Base-by-base conservation (phyloP, 306 rosid genomes). In the Clitoria ternatea region DNA sequence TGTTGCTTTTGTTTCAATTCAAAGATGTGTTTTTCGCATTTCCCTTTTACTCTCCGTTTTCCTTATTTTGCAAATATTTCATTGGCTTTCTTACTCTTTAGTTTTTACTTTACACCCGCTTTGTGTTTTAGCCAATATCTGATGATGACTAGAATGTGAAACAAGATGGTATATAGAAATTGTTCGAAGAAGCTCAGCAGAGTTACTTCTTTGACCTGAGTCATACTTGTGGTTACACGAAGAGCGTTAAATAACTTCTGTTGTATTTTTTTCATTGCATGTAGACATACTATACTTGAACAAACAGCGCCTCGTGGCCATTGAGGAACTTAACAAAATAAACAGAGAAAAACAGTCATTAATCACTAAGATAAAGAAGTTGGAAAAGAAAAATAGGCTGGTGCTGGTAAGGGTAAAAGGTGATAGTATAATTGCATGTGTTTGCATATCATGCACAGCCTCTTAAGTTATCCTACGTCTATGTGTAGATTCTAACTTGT, bases 111-210 rank as follows among this genome's bases (percentile, higher is more conserved):
- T n/a, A n/a, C n/a, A n/a, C 6, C 71, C n/a, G 15, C 45, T 22
- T 62, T 54, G 53, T 14, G 24, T 70, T 65, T 47, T 74, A 89
- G 91, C 24, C 68, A 14, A 45, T 84, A 22, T 55, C 84, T 15
- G 40, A 72, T 23, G 88, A 73, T 40, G 84, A 57, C 53, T 54
- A 64, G 42, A 77, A 66, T 64, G 79, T 43, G 60, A 83, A 81
- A 33, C 74, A 56, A 14, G 67, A 27, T 43, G 81, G 86, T 14
- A 76, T 90, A 80, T 86, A 92, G 96, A 18, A 70, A 56, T 84
- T 83, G 66, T 92, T 92, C 83, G 82, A 70, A 66, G 96, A 88
- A 85, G 96, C 98, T 77, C 96, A 90, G 81, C 92, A 75, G 73
- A 92, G 98, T 92, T 79, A 76, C 83, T 86, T 23, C 60, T 66